phyloP scores from a whole-genome alignment of 2,329 filamentous ascomycete genomes.

The Penicillium sumatraense region DNA sequence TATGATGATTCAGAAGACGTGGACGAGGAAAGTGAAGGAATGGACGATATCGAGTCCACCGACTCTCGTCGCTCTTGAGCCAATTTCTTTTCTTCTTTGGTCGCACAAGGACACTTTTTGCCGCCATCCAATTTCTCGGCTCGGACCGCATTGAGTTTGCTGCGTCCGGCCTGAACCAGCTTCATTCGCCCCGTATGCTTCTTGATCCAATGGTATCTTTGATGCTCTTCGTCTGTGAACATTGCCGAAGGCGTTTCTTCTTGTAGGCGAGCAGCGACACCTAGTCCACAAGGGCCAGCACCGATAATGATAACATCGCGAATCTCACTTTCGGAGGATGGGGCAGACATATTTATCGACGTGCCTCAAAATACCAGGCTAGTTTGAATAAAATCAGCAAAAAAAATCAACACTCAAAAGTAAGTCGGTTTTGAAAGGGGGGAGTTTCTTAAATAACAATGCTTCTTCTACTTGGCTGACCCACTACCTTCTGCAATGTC shows the following conservation, averaged over 20 bases:
- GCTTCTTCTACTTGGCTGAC: neutral
- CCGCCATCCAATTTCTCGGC: conserved; percentile 33
- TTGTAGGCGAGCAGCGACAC: conserved; percentile 71
- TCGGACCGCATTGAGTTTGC: conserved; percentile 33
- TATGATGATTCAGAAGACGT: conserved; percentile 16
- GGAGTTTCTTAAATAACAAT: conserved; percentile 7
- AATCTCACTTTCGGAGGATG: conserved; percentile 19
- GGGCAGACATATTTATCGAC: neutral
- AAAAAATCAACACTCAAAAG: neutral
- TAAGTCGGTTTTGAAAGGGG: neutral
- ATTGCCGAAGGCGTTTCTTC: conserved; percentile 76
- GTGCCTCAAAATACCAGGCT: neutral
- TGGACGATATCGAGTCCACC: conserved; percentile 22
- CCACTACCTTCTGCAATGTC: conserved; percentile 21
- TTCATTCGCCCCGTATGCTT: conserved; percentile 65
- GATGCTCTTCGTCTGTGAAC: conserved; percentile 82
- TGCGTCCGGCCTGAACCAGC: conserved; percentile 42
- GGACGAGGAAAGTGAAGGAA: conserved; percentile 27
- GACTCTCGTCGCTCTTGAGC: conserved; percentile 18
- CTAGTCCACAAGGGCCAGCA: conserved; percentile 75
- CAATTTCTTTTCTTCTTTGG: neutral
- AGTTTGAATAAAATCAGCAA: no score
- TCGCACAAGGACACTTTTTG: conserved; percentile 9
- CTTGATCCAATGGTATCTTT: conserved; percentile 77
- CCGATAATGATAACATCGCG: conserved; percentile 73